Conservation (phyloP, 176 grass and related monocot genomes). For the Hordeum vulgare region MorexV3_pseudomolecules_assembly NC_058520.1:105847722-105848221, state of each 20-base stretch:
- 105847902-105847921: not conserved
- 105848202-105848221: constrained; percentile 70
- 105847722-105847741: not conserved
- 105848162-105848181: constrained; percentile 87
- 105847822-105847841: not conserved
- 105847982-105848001: not conserved
- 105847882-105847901: not conserved
- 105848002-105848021: not conserved
- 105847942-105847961: not conserved
- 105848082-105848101: constrained; percentile 64
- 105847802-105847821: not conserved
- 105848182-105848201: constrained; percentile 57
- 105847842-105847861: not conserved
- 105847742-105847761: not conserved
- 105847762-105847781: not conserved
- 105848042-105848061: constrained; percentile 35
- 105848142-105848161: constrained; percentile 57
- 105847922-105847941: not conserved
- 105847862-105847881: not conserved
- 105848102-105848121: constrained; percentile 81
- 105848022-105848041: not conserved
- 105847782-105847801: not conserved
- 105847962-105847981: not conserved
- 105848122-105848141: constrained; percentile 62
- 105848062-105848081: constrained; percentile 38